Evolutionary conservation across 176 grass and related monocot genomes (phyloP).

Genomic region (Oryza brachyantha): DNA sequence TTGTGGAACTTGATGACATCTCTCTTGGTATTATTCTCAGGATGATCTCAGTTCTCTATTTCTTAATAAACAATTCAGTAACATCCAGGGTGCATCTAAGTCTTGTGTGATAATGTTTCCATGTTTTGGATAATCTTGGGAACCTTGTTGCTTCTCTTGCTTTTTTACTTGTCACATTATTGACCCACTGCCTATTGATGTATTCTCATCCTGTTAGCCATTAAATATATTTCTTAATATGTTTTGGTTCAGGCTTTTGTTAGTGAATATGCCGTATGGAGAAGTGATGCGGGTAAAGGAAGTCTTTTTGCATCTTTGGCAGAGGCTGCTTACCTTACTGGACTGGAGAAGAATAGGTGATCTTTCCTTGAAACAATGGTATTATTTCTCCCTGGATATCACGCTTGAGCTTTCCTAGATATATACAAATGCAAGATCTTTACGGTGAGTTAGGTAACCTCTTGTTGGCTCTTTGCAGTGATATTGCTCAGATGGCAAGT

Average conservation of each 20-base stretch:
- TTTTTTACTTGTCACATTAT: background rate
- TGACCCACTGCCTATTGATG: background rate
- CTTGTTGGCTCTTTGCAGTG: constrained; percentile 48
- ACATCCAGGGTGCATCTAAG: background rate
- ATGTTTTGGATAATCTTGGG: background rate
- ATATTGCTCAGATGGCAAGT: constrained; percentile 85
- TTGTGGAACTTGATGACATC: too few species aligned
- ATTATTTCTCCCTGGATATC: background rate
- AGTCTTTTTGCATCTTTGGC: constrained; percentile 85
- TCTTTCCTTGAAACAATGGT: background rate
- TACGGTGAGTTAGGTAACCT: background rate
- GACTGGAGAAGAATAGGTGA: constrained; percentile 87
- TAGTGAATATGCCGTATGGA: constrained; percentile 89
- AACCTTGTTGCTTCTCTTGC: background rate
- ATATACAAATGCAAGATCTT: background rate
- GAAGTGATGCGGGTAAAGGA: constrained; percentile 70
- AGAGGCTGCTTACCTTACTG: constrained; percentile 92
- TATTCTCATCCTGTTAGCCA: background rate
- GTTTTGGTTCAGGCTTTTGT: constrained; percentile 71
- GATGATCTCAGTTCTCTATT: background rate
- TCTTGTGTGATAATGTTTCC: background rate
- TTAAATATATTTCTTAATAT: constrained; percentile 2
- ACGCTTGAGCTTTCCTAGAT: background rate
- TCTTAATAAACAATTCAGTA: background rate
- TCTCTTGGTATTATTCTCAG: constrained; percentile 17